These are phyloP conservation scores for Coniochaeta sp. DNA, from an alignment of 2,329 filamentous ascomycete species.

Conservation along the genomic window DNA sequence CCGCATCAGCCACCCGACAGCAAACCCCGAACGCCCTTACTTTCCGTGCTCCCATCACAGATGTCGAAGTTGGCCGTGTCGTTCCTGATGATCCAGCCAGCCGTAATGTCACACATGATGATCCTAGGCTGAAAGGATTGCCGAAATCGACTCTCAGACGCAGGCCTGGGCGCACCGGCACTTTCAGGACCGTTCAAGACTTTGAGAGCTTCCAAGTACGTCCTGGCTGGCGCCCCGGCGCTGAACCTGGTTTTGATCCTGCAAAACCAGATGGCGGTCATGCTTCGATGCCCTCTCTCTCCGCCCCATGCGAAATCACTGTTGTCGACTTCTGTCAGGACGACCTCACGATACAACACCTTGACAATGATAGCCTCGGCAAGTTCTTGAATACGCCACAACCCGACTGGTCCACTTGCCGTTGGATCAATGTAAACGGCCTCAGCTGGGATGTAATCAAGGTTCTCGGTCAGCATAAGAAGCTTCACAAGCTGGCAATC, in stretches of 20 bases:
- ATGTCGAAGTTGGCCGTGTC: neutral
- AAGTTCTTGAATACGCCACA: constrained; percentile 60
- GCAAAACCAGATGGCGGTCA: constrained; percentile 57
- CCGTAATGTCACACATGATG: neutral
- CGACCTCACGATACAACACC: constrained; percentile 57
- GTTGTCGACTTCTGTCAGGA: constrained; percentile 79
- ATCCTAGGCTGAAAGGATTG: neutral
- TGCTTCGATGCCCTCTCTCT: constrained; percentile 47
- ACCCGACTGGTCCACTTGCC: constrained; percentile 65
- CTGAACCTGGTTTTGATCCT: constrained; percentile 67
- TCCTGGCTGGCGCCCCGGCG: constrained; percentile 43
- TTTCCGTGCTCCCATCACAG: too few relatives aligned
- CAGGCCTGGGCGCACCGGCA: neutral
- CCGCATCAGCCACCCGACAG: neutral
- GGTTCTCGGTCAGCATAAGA: constrained; percentile 67
- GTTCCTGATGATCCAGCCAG: neutral
- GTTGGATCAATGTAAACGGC: constrained; percentile 97
- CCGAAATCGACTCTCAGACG: neutral
- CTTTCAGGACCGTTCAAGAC: constrained; percentile 27
- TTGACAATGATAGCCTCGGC: constrained; percentile 65
- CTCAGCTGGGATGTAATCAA: constrained; percentile 92
- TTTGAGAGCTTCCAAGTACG: constrained; percentile 24
- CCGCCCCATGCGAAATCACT: constrained; percentile 69
- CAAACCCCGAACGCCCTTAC: too few relatives aligned
- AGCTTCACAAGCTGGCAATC: constrained; percentile 74